Conservation (phyloP, 2,329 filamentous ascomycete genomes). For the Eurotiales sp. region DNA sequence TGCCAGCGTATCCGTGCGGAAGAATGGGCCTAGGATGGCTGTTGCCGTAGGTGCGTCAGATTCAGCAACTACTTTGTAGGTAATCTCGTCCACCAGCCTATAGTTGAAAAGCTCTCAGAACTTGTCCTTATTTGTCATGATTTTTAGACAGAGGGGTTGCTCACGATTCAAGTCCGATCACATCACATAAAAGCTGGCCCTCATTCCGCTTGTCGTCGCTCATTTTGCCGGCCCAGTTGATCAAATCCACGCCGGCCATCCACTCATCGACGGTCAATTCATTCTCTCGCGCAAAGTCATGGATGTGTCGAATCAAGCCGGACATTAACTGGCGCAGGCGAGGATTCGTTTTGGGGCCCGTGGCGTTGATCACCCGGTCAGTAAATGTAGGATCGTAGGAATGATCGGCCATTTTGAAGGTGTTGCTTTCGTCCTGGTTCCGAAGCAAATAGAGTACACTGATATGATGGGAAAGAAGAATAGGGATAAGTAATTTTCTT, state of each 20-base stretch:
- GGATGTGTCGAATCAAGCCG: constrained; percentile 52
- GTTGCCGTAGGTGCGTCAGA: constrained; percentile 62
- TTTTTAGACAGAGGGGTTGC: constrained; percentile 27
- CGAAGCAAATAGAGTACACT: too few species aligned
- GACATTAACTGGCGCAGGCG: constrained; percentile 61
- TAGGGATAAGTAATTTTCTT: too few species aligned
- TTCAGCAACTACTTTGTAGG: constrained; percentile 58
- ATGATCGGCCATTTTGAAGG: constrained; percentile 5
- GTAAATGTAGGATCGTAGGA: constrained; percentile 51
- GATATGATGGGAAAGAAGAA: too few species aligned
- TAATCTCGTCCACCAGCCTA: constrained; percentile 74
- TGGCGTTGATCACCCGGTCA: constrained; percentile 68
- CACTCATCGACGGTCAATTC: constrained; percentile 58
- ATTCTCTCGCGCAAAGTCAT: constrained; percentile 58
- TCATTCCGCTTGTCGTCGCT: constrained; percentile 61
- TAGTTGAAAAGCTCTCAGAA: too few species aligned
- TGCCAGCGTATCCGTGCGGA: constrained; percentile 67
- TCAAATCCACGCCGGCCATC: constrained; percentile 53
- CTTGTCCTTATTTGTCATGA: too few species aligned
- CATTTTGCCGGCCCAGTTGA: constrained; percentile 63
- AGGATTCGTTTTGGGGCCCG: constrained; percentile 66
- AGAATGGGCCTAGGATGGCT: constrained; percentile 82
- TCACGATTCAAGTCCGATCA: constrained; percentile 57
- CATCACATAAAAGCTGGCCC: constrained; percentile 57
- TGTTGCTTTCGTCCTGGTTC: not conserved